Base-by-base conservation (phyloP, 805 yeast genomes). In the Candida yuanshanica region DNA sequence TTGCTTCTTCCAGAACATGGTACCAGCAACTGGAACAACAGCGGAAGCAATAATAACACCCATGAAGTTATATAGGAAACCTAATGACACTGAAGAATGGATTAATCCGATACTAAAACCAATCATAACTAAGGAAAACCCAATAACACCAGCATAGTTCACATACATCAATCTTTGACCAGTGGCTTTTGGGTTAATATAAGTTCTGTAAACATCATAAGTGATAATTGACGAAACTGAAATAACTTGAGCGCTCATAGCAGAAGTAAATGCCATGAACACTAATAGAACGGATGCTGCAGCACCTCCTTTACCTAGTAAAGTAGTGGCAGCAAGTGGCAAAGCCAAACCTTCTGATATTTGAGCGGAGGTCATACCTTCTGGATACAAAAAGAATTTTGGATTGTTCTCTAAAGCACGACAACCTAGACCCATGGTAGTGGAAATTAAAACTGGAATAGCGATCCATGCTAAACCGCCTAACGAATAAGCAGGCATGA, bases 391-490 rank as follows among this genome's bases (percentile, higher is more conserved):
- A 50, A 95, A 95, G 79, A 89, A 87, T 4, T 70, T 55, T 20
- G 88, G 82, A 24, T 77, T 70, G 38, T 67, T 62, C 64, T 87
- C 91, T 39, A 88, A 68, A 17, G 87, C 82, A 43, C 85, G 64
- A 39, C 86, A 86, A 17, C 90, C 87, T n/a, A 88, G 66, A 11
- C 96, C 96, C 83, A 87, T 73, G 7, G 95, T 83, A 2, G 91
- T 81, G 13, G 95, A 84, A 38, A 79, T 74, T 43, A 85, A 72
- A 69, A 81, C 82, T 36, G 96, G 96, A 49, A 89, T 81, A 7
- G 95, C 90, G 58, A 86, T 83, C 96, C 96, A 89, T 0, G 91
- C 83, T 35, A 89, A 61, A 22, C 96, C 96, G 44, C 96, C 96
- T 44, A 85, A 64, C 20, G 86, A 79, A 62, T 89, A 89, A 18